Conservation (phyloP, 2,329 filamentous ascomycete species). For the Trichoderma breve region DNA sequence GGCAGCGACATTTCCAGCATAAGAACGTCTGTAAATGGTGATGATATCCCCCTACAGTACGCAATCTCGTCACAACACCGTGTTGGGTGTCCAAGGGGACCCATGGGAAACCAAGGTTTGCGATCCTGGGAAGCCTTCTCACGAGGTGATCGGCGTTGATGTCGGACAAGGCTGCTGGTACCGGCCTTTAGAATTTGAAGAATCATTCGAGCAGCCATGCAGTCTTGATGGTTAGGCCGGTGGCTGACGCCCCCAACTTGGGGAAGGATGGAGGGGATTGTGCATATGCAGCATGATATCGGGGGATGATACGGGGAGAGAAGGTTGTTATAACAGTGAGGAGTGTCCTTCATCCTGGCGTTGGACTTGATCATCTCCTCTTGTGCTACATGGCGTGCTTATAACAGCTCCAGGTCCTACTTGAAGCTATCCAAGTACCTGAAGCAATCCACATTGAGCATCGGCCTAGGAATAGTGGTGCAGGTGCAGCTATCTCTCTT, state of each 20-base stretch:
- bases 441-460: not conserved
- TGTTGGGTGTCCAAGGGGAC: not conserved
- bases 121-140: not conserved
- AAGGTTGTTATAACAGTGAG: not conserved
- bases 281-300: not conserved
- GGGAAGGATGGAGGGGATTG: not conserved
- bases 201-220: not conserved
- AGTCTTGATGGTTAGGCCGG: not conserved
- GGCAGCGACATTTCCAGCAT: constrained; percentile 5
- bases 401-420: not conserved
- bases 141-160: constrained; percentile 12
- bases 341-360: not conserved
- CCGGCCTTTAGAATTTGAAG: not conserved
- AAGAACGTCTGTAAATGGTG: not conserved
- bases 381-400: not conserved
- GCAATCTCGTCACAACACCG: not conserved
- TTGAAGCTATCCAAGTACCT: not conserved
- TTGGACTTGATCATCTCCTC: not conserved
- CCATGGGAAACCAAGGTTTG: not conserved
- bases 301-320: not conserved
- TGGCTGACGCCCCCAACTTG: not conserved
- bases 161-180: not conserved
- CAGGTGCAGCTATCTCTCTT: not conserved
- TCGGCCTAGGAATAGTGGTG: not conserved
- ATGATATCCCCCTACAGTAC: constrained; percentile 10